Percentiles rank a stretch among this genome's conserved stretches.
Conservation (phyloP, 371 early-diverging fungal species). For the Blakeslea trispora region DNA sequence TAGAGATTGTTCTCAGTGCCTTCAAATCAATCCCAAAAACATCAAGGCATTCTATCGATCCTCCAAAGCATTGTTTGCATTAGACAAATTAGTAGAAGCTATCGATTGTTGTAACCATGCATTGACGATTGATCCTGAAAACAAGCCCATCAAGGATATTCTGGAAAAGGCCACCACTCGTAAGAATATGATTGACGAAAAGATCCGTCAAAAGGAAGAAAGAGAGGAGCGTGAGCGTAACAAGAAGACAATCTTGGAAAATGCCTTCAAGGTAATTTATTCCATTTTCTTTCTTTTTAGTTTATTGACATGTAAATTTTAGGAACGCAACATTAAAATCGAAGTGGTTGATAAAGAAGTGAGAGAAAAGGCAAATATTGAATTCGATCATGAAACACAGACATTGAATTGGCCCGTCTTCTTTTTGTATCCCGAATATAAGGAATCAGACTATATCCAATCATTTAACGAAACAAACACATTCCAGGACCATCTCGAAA, state of each 20-base stretch:
- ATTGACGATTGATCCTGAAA: conserved; percentile 70
- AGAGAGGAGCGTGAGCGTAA: conserved; percentile 51
- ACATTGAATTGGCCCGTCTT: conserved; percentile 85
- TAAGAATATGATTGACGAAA: conserved; percentile 44
- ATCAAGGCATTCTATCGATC: conserved; percentile 94
- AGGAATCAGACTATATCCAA: conserved; percentile 89
- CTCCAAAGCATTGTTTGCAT: conserved; percentile 73
- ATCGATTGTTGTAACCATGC: conserved; percentile 81
- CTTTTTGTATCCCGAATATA: conserved; percentile 93
- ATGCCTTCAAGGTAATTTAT: conserved; percentile 48
- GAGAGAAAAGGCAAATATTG: conserved; percentile 57
- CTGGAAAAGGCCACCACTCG: conserved; percentile 44
- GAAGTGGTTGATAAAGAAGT: conserved; percentile 48
- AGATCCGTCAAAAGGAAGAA: conserved; percentile 45
- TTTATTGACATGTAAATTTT: neutral
- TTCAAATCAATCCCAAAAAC: conserved; percentile 77
- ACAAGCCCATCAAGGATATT: conserved; percentile 57
- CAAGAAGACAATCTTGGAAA: conserved; percentile 43
- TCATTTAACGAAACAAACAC: conserved; percentile 82
- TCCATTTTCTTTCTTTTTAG: neutral
- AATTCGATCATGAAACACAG: conserved; percentile 62
- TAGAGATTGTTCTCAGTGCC: conserved; percentile 86
- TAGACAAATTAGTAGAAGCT: conserved; percentile 85
- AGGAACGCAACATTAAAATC: conserved; percentile 60
- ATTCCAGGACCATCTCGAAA: conserved; percentile 81